Conservation (phyloP, 257 asterid genomes). For the Capsicum baccatum region DNA sequence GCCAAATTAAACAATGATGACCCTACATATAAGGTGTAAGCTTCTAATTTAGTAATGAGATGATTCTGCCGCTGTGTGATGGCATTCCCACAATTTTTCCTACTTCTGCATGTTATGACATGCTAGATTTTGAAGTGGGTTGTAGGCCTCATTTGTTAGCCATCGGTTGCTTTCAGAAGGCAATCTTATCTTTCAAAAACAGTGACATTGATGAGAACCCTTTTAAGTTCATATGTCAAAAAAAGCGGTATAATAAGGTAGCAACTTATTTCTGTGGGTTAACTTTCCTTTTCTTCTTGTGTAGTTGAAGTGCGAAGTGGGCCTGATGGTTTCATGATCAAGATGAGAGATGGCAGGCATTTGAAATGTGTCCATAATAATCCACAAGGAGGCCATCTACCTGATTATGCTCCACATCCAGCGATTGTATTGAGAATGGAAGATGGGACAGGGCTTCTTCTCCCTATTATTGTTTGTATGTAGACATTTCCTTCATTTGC, state of each 20-base stretch:
- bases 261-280: neutral
- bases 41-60: neutral
- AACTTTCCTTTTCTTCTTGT: conserved; percentile 27
- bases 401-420: conserved; percentile 90
- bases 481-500: conserved; percentile 17
- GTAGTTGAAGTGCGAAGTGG: conserved; percentile 97
- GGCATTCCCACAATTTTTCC: neutral
- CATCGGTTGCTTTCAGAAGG: neutral
- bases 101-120: neutral
- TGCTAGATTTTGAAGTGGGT: neutral
- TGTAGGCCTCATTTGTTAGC: neutral
- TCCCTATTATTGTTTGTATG: conserved; percentile 94
- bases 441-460: conserved; percentile 93
- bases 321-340: conserved; percentile 90
- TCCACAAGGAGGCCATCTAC: conserved; percentile 78
- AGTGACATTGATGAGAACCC: neutral
- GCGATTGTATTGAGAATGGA: conserved; percentile 98
- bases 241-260: neutral
- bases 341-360: conserved; percentile 92
- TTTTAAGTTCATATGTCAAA: neutral
- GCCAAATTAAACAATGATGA: neutral
- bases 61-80: neutral
- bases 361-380: conserved; percentile 82
- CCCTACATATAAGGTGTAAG: neutral
- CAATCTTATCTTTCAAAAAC: neutral